Base-by-base conservation (phyloP, 164 flowering plant species). In the Stephania cephalantha region DNA sequence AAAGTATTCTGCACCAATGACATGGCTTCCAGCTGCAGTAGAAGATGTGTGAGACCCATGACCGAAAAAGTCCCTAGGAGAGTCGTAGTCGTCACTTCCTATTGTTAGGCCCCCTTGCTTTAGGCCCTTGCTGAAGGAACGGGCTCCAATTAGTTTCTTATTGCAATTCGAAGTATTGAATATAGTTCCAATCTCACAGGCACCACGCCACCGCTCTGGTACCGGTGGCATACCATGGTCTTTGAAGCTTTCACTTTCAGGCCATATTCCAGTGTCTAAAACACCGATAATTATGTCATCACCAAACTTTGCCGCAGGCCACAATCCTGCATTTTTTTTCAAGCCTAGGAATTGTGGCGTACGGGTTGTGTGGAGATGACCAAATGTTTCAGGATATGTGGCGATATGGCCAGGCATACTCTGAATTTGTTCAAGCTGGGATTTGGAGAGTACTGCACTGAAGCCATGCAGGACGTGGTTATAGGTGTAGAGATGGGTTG, bases 1-100 rank as follows among this genome's bases (percentile, higher is more conserved):
- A 53, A 81, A 86, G 70, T 79, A 78, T 17, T 69, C 63, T 0
- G 74, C 85, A 6, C 46, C 48, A 1, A 0, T 58, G 3, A 83
- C 84, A 1, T 1, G 58, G 48, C 66, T 77, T 10, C 87, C 89
- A 0, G 79, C 83, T 0, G 83, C 86, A 0, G 83, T 86, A 0
- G 89, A 86, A 2, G 86, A 76, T 7, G 87, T 82, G 70, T 86
- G 89, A 0, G 83, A 79, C 9, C 87, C 87, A 69, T 86, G 87
- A 0, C 86, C 89, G 7, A 29, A 1, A 68, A 0, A 81, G 53
- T 86, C 89, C 76, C 89, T 83, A 0, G 87, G 84, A 7, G 87
- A 85, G 52, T 86, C 84, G 55, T 82, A 81, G 73, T 84, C 84
- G 13, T 78, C 46, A 0, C 75, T 71, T 3, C 81, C 73, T n/a